Evolutionary conservation across 176 grass and related monocot species (phyloP), one percentile per base, ranked within the genome.

Genomic region (Thalia dealbata): DNA sequence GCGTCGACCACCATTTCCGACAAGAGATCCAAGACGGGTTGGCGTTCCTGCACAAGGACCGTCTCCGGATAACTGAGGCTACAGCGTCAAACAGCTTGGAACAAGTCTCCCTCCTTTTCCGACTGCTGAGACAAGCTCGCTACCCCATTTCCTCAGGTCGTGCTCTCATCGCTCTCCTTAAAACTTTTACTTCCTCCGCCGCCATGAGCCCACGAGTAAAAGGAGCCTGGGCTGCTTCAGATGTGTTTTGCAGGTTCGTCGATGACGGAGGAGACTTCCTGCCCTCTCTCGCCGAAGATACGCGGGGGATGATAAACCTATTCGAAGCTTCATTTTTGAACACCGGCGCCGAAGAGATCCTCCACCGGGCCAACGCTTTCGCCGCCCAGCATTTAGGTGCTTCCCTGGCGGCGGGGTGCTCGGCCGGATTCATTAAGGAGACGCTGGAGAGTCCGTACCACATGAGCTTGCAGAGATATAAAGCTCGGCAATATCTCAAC

Each of bases 321-420:
- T 19, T 50, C 13, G 69, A 71, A 71, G 69, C 69, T 16, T 71
- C 69, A 15, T 18, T 51, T 21, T 71, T 71, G 22, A 71, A 71
- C 45, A 28, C 46, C 0, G 69, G 43, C 10, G n/a, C n/a, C n/a
- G 69, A 71, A 52, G 10, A 18, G 2, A 50, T 71, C 7, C 69
- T 71, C 16, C 5, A 28, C 11, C 28, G 51, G 27, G 69, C 69
- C 45, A 51, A 71, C 15, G 15, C 0, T 51, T 71, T 50, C 15
- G 11, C 69, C 14, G 28, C 45, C 14, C 9, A 18, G 0, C 22
- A 52, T 18, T 43, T 71, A 0, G 28, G 14, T 0, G 51, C 69
- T 27, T 52, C 45, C 5, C 16, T 52, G 69, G 30, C 42, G 44
- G 8, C 62, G 22, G 29, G 64, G 21, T 67, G 62, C 10, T 68